phyloP scores from a whole-genome alignment of 768 basidiomycete species.

The Phlebiopsis gigantea region DNA sequence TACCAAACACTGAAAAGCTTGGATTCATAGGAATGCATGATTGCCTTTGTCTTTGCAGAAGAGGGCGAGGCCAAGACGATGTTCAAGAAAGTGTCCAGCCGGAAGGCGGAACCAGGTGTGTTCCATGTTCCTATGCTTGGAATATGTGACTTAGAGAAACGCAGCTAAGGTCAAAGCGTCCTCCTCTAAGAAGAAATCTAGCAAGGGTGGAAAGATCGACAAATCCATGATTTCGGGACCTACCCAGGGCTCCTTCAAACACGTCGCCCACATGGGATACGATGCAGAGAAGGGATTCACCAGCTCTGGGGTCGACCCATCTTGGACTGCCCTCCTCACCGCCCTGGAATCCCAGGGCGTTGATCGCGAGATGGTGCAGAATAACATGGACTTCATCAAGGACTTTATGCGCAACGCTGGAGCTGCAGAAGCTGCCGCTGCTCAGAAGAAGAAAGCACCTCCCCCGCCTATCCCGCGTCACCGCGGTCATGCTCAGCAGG shows the following conservation, averaged over 20 bases:
- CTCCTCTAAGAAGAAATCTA: conserved; percentile 48
- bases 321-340: conserved; percentile 73
- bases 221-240: conserved; percentile 91
- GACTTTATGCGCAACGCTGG: conserved; percentile 62
- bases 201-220: conserved; percentile 77
- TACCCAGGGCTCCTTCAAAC: conserved; percentile 71
- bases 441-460: conserved; percentile 26
- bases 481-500: conserved; percentile 23
- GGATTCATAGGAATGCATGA: conserved; percentile 70
- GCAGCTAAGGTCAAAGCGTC: conserved; percentile 39
- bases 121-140: neutral
- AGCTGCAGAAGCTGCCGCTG: conserved; percentile 18
- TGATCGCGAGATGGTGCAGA: conserved; percentile 57
- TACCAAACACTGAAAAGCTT: neutral
- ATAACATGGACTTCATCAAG: conserved; percentile 88
- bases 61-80: conserved; percentile 81
- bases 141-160: neutral
- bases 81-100: conserved; percentile 74
- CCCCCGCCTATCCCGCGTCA: conserved; percentile 35
- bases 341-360: conserved; percentile 64
- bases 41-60: conserved; percentile 86
- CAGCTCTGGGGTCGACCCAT: conserved; percentile 82
- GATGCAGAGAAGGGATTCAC: conserved; percentile 84
- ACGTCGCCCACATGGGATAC: conserved; percentile 95
- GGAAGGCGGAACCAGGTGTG: conserved; percentile 37